Evolutionary conservation across 1,139 yeast genomes (phyloP), one percentile per base, ranked within the genome.

Genomic region (Scheffersomyces cryptocercus): DNA sequence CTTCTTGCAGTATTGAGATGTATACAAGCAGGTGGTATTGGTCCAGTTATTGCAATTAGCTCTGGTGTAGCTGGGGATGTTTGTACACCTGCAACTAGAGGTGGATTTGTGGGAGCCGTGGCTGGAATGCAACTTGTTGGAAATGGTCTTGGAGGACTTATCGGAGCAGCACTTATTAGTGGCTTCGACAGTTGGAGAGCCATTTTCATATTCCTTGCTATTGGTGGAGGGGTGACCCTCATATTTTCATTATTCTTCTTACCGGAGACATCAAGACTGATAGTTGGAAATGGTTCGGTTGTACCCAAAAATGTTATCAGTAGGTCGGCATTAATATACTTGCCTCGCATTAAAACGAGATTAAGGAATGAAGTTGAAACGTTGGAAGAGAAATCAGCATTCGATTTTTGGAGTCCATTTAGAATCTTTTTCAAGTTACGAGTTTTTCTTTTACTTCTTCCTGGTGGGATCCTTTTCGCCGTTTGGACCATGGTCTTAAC

Each of bases 51-150:
- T 28, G 67, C 77, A 6, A 67, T 72, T 3, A 57, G 66, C 30
- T 59, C 71, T 0, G 77, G 77, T 0, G 64, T 69, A 8, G 62
- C 72, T n/a, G 76, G 75, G 1, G 75, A 70, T 51, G 66, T 71
- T 1, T 67, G 74, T 42, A 64, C 70, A 0, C 53, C 61, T 3
- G 62, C 62, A 3, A 64, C 65, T 39, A 56, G 76, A 40, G 77
- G 76, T 2, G 65, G 72, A 0, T 70, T 70, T 56, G 72, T 71
- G 20, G 75, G 76, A 0, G 46, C 63, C 5, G 68, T 68, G 1
- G 48, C 62, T 9, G 77, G 76, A 1, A 54, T 65, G 46, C 70
- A 67, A 37, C 51, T 70, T 33, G 55, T 67, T 4, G 77, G 76
- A 1, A 68, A 68, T 45, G 75, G 73, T 1, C 59, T 70, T 45